Evolutionary conservation across 2,329 filamentous ascomycete genomes (phyloP).

Genomic region (Mycosphaerella sp.): DNA sequence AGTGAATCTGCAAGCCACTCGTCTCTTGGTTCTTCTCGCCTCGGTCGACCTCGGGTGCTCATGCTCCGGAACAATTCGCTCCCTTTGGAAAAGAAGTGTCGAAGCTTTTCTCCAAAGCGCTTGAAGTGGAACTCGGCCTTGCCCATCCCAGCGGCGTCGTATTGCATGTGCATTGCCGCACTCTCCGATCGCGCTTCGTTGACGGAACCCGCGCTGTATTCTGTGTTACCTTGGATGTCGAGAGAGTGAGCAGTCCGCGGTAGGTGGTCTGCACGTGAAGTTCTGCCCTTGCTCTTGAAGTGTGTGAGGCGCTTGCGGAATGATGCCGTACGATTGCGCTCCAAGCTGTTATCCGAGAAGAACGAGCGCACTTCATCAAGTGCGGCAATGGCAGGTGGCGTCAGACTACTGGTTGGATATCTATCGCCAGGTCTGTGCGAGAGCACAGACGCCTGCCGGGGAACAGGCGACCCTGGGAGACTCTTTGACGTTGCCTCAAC

Average conservation of each 20-base stretch:
- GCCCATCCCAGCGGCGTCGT: constrained; percentile 35
- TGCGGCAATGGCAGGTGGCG: constrained; percentile 38
- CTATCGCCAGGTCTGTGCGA: constrained; percentile 42
- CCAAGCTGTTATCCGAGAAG: constrained; percentile 40
- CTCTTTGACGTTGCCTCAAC: constrained; percentile 17
- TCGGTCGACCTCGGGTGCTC: constrained; percentile 21
- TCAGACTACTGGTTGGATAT: constrained; percentile 44
- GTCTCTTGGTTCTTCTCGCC: constrained; percentile 11
- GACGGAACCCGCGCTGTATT: constrained; percentile 29
- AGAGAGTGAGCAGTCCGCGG: constrained; percentile 20
- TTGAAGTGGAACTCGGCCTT: constrained; percentile 38
- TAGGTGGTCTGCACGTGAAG: constrained; percentile 10
- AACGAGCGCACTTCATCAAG: constrained; percentile 40
- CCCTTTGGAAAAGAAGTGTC: constrained; percentile 33
- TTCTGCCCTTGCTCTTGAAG: constrained; percentile 20
- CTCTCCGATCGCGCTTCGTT: constrained; percentile 21
- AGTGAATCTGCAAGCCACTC: constrained; percentile 28
- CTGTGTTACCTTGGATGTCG: constrained; percentile 24
- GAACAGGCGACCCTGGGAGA: constrained; percentile 15
- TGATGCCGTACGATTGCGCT: constrained; percentile 28
- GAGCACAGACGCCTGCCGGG: constrained; percentile 14
- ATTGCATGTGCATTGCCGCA: constrained; percentile 25
- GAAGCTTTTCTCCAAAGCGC: constrained; percentile 37
- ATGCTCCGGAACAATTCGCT: constrained; percentile 32
- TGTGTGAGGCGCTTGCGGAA: constrained; percentile 36